Percentiles rank a stretch among this genome's conserved stretches.
Evolutionary conservation across 2,329 filamentous ascomycete species (phyloP).

Genomic region (Amauroascus verrucosus): DNA sequence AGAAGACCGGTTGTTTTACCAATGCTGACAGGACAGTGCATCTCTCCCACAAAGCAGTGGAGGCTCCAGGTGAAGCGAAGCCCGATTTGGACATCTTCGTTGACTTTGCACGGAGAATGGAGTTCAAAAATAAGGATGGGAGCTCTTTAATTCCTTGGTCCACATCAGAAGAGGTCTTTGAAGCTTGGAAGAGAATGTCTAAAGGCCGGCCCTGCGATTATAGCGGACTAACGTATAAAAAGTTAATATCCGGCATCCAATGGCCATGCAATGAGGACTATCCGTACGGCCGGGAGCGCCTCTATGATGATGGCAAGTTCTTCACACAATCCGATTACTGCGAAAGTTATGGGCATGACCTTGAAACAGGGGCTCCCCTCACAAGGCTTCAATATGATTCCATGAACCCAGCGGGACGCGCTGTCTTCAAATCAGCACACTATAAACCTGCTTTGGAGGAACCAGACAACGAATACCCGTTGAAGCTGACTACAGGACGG

Average conservation of each 20-base stretch:
- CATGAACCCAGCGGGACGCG: constrained; percentile 27
- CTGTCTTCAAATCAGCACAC: constrained; percentile 29
- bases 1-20: constrained; percentile 34
- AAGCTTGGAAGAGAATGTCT: constrained; percentile 30
- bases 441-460: constrained; percentile 25
- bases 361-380: constrained; percentile 29
- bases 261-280: constrained; percentile 30
- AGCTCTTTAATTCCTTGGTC: constrained; percentile 25
- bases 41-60: constrained; percentile 30
- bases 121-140: constrained; percentile 28
- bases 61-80: constrained; percentile 30
- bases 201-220: constrained; percentile 30
- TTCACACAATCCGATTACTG: constrained; percentile 30
- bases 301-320: constrained; percentile 28
- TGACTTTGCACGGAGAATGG: constrained; percentile 28
- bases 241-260: constrained; percentile 29
- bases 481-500: constrained; percentile 27
- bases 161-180: constrained; percentile 27
- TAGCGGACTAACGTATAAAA: constrained; percentile 27
- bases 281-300: constrained; percentile 27
- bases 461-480: constrained; percentile 26
- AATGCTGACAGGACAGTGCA: constrained; percentile 34
- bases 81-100: constrained; percentile 31
- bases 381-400: constrained; percentile 24
- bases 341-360: constrained; percentile 31